phyloP scores from a whole-genome alignment of 2,329 filamentous ascomycete genomes.

The Ophiostoma ips region DNA sequence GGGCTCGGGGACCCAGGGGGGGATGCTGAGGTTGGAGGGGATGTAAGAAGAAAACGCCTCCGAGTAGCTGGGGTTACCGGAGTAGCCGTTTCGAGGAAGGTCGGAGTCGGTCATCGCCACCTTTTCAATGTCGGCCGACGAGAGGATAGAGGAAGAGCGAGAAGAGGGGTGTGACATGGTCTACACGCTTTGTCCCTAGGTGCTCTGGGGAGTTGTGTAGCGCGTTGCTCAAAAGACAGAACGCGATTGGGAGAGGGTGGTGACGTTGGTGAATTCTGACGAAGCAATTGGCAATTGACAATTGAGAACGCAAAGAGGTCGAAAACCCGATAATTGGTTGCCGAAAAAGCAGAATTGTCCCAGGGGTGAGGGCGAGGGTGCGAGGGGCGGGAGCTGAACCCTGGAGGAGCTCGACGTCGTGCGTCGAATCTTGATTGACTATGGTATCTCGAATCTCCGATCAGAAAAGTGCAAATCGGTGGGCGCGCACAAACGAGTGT shows the following conservation, averaged over 20 bases:
- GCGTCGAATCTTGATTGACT: too few species aligned
- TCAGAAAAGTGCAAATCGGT: background rate
- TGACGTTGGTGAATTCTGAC: background rate
- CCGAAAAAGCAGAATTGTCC: too few species aligned
- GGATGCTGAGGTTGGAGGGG: conserved; percentile 1
- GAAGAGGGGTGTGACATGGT: conserved; percentile 11
- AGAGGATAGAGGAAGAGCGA: conserved; percentile 9
- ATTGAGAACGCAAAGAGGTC: too few species aligned
- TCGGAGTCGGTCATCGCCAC: conserved; percentile 1
- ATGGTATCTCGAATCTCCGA: background rate
- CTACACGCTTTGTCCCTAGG: background rate
- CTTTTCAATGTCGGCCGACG: conserved; percentile 9
- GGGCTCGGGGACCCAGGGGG: conserved; percentile 3
- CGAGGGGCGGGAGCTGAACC: too few species aligned
- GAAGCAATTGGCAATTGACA: background rate
- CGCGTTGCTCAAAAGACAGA: background rate
- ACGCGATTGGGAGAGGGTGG: background rate
- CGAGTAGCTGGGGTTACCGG: background rate
- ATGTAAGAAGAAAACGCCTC: conserved; percentile 1
- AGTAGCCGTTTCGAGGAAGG: background rate
- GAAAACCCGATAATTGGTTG: too few species aligned
- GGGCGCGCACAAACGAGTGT: background rate
- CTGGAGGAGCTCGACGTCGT: too few species aligned
- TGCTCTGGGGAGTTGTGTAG: background rate
- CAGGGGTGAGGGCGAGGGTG: too few species aligned